Evolutionary conservation across 768 basidiomycete species (phyloP).

Genomic region (Phlebiopsis gigantea): DNA sequence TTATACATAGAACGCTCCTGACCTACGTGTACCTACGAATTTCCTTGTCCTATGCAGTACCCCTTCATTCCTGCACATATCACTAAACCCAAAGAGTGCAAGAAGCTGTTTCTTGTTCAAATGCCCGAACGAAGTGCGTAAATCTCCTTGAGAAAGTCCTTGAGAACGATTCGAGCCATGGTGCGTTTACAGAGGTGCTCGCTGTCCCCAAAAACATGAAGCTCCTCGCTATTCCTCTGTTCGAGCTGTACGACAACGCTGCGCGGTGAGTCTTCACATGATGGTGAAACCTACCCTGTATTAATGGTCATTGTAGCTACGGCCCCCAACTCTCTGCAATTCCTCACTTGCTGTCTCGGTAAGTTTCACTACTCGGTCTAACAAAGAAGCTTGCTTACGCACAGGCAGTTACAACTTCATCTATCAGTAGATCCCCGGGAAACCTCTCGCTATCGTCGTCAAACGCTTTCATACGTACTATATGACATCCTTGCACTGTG

Average conservation of each 20-base stretch:
- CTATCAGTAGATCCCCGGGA: conserved; percentile 45
- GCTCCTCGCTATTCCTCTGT: conserved; percentile 91
- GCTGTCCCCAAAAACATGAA: conserved; percentile 99
- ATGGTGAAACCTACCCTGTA: background rate
- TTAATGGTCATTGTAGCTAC: conserved; percentile 47
- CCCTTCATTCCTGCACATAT: conserved; percentile 94
- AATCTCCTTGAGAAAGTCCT: background rate
- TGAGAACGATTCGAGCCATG: background rate
- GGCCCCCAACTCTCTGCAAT: conserved; percentile 94
- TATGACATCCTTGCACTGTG: background rate
- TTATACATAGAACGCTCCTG: background rate
- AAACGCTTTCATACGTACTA: background rate
- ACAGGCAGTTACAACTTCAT: conserved; percentile 60
- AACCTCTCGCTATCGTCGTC: background rate
- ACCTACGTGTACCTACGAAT: background rate
- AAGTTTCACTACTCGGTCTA: conserved; percentile 16
- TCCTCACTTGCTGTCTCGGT: conserved; percentile 87
- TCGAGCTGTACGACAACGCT: conserved; percentile 96
- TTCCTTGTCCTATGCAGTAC: conserved; percentile 50
- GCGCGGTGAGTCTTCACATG: conserved; percentile 50
- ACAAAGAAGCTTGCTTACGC: background rate
- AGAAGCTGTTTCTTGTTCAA: conserved; percentile 91
- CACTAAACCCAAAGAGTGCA: conserved; percentile 97
- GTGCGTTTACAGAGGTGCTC: conserved; percentile 64
- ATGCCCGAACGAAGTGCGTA: conserved; percentile 90